Evolutionary conservation across 768 basidiomycete species (phyloP).

Genomic region (Favolaschia claudopus): DNA sequence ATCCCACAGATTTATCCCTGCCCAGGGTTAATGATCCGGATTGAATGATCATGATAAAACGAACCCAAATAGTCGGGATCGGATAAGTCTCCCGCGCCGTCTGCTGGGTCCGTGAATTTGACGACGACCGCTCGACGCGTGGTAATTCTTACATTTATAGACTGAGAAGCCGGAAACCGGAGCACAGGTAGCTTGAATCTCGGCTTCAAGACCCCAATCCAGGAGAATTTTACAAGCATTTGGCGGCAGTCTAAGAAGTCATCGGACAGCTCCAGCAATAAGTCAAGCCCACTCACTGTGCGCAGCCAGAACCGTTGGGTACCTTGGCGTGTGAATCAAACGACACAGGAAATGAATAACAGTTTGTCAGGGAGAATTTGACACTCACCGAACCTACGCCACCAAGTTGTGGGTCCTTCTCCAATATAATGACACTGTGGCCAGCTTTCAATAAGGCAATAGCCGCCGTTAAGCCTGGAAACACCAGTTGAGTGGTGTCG

Average conservation of each 20-base stretch:
- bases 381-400: not conserved
- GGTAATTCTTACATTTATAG: constrained; percentile 1
- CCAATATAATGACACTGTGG: constrained; percentile 52
- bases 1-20: not conserved
- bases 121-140: not conserved
- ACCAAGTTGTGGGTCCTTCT: constrained; percentile 31
- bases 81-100: not conserved
- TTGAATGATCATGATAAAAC: not conserved
- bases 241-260: constrained; percentile 4
- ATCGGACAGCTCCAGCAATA: not conserved
- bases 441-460: constrained; percentile 47
- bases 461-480: constrained; percentile 50
- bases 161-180: not conserved
- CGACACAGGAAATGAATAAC: not conserved
- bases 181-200: not conserved
- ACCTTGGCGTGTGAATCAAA: not conserved
- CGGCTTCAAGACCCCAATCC: constrained; percentile 8
- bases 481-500: not conserved
- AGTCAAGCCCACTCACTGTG: not conserved
- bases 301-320: not conserved
- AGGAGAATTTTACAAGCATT: constrained; percentile 15
- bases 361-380: not conserved
- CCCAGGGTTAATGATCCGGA: not conserved
- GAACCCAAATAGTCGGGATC: not conserved
- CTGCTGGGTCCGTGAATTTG: too few species aligned